These are phyloP conservation scores for Hibiscus syriacus DNA, from an alignment of 345 rosid species.

Conservation along the genomic window DNA sequence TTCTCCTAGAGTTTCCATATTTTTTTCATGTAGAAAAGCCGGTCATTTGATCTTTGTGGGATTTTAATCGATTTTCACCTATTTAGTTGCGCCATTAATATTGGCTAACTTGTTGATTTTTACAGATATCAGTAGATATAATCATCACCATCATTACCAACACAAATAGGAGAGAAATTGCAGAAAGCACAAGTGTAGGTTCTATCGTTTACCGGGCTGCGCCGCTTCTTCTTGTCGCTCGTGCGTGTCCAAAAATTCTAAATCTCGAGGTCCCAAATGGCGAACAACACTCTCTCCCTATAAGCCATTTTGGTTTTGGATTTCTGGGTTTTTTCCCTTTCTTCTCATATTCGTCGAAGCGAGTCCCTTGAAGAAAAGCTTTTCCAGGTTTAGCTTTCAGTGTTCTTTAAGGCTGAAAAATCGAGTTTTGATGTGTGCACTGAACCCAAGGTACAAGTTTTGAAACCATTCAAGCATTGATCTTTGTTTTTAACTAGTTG, in stretches of 20 bases:
- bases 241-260: constrained; percentile 30
- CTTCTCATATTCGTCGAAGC: constrained; percentile 16
- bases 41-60: not conserved
- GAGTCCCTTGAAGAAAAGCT: constrained; percentile 17
- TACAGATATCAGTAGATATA: not conserved
- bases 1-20: not conserved
- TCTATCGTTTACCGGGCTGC: constrained; percentile 27
- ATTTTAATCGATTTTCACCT: not conserved
- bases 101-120: not conserved
- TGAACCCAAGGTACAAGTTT: constrained; percentile 44
- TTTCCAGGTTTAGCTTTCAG: too few species aligned
- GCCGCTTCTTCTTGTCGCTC: constrained; percentile 32
- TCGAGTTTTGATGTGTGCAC: constrained; percentile 21
- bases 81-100: not conserved
- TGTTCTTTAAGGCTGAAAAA: constrained; percentile 16
- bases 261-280: constrained; percentile 28
- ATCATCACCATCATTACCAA: not conserved
- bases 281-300: constrained; percentile 5
- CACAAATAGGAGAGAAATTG: not conserved
- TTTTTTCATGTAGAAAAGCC: not conserved
- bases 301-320: constrained; percentile 25
- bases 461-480: constrained; percentile 17
- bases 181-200: constrained; percentile 19
- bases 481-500: constrained; percentile 22
- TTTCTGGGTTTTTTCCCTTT: constrained; percentile 5